Percentiles rank a stretch among this genome's conserved stretches.
Evolutionary conservation across 2,329 filamentous ascomycete species (phyloP).

Genomic region (Dactylellina haptotyla): DNA sequence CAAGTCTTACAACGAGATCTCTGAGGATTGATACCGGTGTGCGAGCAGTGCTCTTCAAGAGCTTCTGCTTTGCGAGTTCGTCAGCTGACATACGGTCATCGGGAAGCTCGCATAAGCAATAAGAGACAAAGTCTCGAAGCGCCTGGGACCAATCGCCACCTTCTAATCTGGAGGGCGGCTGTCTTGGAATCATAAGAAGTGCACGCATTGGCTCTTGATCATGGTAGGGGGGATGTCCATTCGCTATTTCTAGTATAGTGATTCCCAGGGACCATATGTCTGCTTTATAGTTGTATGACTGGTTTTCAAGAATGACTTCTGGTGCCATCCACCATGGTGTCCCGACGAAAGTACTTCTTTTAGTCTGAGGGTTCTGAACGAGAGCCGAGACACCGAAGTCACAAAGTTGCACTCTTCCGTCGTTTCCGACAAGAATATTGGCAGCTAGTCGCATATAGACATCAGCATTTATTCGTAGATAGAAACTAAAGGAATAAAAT

Average conservation of each 20-base stretch:
- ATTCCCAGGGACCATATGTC: constrained; percentile 89
- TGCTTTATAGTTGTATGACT: constrained; percentile 73
- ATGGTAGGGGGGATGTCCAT: constrained; percentile 73
- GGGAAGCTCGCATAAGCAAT: constrained; percentile 76
- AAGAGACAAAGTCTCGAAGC: constrained; percentile 76
- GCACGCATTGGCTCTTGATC: constrained; percentile 67
- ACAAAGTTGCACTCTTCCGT: constrained; percentile 80
- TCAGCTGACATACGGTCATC: constrained; percentile 70
- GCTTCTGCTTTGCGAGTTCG: constrained; percentile 56
- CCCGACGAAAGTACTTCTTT: constrained; percentile 81
- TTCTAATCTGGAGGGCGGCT: constrained; percentile 74
- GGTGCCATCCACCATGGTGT: constrained; percentile 89
- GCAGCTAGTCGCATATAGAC: constrained; percentile 63
- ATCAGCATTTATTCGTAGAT: neutral
- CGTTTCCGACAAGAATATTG: constrained; percentile 81
- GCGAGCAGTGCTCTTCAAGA: constrained; percentile 55
- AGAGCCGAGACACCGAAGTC: constrained; percentile 86
- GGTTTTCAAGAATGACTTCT: constrained; percentile 74
- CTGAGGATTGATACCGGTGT: constrained; percentile 56
- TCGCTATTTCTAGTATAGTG: constrained; percentile 82
- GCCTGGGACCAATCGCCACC: constrained; percentile 76
- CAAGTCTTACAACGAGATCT: constrained; percentile 57
- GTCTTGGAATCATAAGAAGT: constrained; percentile 66
- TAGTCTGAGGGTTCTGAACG: constrained; percentile 78
- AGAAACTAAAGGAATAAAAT: neutral